Evolutionary conservation across 225 moss, liverwort and hornwort species (phyloP).

Genomic region (Bryum argenteum): DNA sequence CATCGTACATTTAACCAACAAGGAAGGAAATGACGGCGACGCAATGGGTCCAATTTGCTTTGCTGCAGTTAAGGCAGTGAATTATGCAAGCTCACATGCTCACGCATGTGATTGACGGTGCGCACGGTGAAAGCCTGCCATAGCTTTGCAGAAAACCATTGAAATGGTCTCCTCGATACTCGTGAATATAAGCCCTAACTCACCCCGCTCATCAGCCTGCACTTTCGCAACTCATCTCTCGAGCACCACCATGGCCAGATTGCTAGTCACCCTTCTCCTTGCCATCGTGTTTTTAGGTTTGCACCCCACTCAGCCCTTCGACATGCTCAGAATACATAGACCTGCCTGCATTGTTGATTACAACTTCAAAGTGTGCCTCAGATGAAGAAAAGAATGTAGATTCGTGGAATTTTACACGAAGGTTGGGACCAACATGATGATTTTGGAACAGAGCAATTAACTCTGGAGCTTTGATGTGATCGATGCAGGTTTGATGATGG

Average conservation of each 20-base stretch:
- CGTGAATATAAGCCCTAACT: not conserved
- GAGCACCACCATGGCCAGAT: conserved; percentile 9
- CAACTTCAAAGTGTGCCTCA: no score
- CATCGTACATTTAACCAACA: not conserved
- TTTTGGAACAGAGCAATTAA: no score
- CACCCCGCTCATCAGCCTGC: not conserved
- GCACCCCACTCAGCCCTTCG: not conserved
- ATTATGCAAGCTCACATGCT: conserved; percentile 2
- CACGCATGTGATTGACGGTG: conserved; percentile 6
- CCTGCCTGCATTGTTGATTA: no score
- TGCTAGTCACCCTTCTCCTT: conserved; percentile 5
- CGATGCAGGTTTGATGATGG: conserved; percentile 27
- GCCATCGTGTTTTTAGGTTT: conserved; percentile 14
- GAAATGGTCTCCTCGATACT: not conserved
- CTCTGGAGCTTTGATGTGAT: not conserved
- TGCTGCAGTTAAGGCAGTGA: not conserved
- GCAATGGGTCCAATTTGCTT: no score
- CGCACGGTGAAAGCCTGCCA: conserved; percentile 25
- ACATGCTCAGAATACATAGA: no score
- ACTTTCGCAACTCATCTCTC: not conserved
- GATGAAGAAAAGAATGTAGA: no score
- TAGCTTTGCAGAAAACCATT: not conserved
- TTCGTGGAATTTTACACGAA: no score
- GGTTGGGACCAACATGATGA: no score
- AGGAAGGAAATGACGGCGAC: not conserved